Base-by-base conservation (phyloP, 1,139 yeast genomes). In the Suhomyces terraborum region DNA sequence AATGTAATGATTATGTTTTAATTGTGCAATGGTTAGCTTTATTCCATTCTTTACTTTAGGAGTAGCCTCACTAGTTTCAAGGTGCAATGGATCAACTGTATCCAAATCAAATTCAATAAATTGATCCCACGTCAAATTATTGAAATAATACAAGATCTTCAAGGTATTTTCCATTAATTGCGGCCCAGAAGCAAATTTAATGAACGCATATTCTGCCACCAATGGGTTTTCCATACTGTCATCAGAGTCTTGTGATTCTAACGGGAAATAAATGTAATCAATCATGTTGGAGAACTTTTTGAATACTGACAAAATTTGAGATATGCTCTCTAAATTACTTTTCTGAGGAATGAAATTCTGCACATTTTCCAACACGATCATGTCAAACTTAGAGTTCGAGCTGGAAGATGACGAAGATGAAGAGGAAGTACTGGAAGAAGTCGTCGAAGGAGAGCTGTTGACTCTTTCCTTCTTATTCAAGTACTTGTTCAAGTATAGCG, bases 201-300 rank as follows among this genome's bases (percentile, higher is more conserved):
- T 57, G 43, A 54, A 70, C 1, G 70, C 74, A 46, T 61, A 62
- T 32, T 61, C 59, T 22, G 55, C 51, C 14, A 54, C 44, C n/a
- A 39, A 49, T 24, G 21, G 22, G 12, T 16, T 20, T 7, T 24
- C 19, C 2, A 27, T 14, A 4, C 19, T 40, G 16, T 51, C 38
- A 33, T 52, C 52, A 18, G 52, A 52, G 14, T 53, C 49, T 10
- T 14, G 20, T 4, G 32, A 26, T 23, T 47, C 51, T 12, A 66
- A 46, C 8, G 82, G 82, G 49, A 77, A 62, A 47, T 70, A 75
- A 13, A 73, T 63, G 3, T 68, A 58, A n/a, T 73, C 75, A 28
- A 78, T 64, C 4, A 50, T 56, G 10, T 75, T 72, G 16, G 48
- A 49, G 49, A 69, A 76, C 18, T 59, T 48, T 36, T 54, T 47